Evolutionary conservation across 352 stramenopile genomes (phyloP).

Genomic region (Pythium phragmiticola): DNA sequence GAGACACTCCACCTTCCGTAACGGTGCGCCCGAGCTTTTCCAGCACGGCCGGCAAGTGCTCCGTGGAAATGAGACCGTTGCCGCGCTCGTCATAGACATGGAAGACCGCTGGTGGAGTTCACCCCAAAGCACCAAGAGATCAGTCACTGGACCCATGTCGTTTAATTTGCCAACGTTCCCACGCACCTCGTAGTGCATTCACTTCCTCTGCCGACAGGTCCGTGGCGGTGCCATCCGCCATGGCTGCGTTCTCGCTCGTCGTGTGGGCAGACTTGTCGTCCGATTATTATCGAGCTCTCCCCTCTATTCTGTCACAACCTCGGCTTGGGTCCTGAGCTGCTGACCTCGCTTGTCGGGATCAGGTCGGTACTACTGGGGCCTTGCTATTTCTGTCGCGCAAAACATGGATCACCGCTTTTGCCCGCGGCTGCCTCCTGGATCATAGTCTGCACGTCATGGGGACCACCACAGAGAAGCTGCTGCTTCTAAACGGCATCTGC

Average conservation of each 20-base stretch:
- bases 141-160: neutral
- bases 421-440: neutral
- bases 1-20: slow-evolving; percentile 48
- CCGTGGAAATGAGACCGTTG: slow-evolving; percentile 54
- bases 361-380: neutral
- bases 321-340: too few species aligned
- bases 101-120: slow-evolving; percentile 55
- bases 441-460: too few species aligned
- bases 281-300: neutral
- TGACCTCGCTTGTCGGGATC: neutral
- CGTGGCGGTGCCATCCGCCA: slow-evolving; percentile 31
- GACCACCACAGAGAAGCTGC: too few species aligned
- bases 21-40: slow-evolving; percentile 70
- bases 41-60: slow-evolving; percentile 72
- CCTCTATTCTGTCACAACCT: neutral
- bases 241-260: neutral
- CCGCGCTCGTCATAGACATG: slow-evolving; percentile 72
- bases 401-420: slow-evolving; percentile 1
- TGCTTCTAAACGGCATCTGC: neutral
- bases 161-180: neutral
- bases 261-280: neutral
- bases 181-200: slow-evolving; percentile 58
- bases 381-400: slow-evolving; percentile 14
- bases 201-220: slow-evolving; percentile 77
- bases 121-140: neutral